phyloP scores from a whole-genome alignment of 495 filamentous ascomycete genomes.

The Bombardia bombarda region DNA sequence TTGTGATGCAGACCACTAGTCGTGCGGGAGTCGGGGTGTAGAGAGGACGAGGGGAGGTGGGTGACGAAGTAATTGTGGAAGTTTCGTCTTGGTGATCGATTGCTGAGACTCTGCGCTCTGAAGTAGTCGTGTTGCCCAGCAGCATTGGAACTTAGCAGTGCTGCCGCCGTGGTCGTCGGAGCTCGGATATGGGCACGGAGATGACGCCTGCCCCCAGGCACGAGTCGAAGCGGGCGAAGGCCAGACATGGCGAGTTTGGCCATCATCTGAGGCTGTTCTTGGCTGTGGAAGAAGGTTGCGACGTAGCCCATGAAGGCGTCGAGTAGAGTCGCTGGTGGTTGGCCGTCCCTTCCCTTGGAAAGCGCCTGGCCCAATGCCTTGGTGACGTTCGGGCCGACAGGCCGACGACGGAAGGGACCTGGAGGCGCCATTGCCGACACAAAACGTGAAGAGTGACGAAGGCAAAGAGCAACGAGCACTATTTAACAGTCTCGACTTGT shows the following conservation, averaged over 20 bases:
- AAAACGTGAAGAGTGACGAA: too few species aligned
- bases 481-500: too few species aligned
- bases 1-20: constrained; percentile 63
- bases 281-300: constrained; percentile 36
- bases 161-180: too few species aligned
- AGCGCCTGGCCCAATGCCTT: constrained; percentile 2
- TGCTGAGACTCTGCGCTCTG: constrained; percentile 1
- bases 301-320: constrained; percentile 40
- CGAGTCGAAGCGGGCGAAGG: constrained; percentile 6
- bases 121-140: constrained; percentile 3
- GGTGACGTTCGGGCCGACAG: constrained; percentile 1
- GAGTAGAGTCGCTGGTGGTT: constrained; percentile 11
- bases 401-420: constrained; percentile 7
- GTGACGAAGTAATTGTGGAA: constrained; percentile 98
- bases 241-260: constrained; percentile 7
- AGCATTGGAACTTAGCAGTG: constrained; percentile 8
- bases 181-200: constrained; percentile 7
- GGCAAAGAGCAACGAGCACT: too few species aligned
- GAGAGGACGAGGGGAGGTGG: constrained; percentile 84
- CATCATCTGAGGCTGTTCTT: background rate
- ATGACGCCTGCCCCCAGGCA: constrained; percentile 8
- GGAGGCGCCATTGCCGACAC: too few species aligned
- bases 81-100: constrained; percentile 34
- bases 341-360: background rate
- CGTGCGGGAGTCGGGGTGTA: constrained; percentile 74